Percentiles rank a stretch among this genome's conserved stretches.
Conservation (phyloP, 495 filamentous ascomycete genomes). For the Penicillium flavigenum region DNA sequence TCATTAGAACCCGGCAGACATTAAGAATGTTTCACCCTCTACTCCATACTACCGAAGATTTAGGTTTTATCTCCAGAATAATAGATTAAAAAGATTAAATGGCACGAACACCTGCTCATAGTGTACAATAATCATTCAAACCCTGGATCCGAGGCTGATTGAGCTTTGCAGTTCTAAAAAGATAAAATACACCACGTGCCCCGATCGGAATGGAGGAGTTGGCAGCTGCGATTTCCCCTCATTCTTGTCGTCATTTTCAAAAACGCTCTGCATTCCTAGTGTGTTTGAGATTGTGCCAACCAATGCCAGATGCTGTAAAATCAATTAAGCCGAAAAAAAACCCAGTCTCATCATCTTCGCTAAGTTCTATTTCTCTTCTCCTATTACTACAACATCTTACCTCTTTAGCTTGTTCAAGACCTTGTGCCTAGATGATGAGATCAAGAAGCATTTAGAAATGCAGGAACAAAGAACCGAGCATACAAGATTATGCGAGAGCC, state of each 20-base stretch:
- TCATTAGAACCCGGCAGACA: background rate
- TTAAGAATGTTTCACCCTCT: slow-evolving; percentile 3
- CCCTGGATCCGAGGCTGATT: background rate
- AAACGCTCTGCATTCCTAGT: slow-evolving; percentile 15
- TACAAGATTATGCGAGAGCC: background rate
- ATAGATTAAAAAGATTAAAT: background rate
- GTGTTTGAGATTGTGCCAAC: slow-evolving; percentile 15
- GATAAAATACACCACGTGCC: slow-evolving; percentile 19
- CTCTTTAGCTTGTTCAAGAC: background rate
- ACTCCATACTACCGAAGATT: background rate
- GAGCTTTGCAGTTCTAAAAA: background rate
- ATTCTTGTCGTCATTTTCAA: slow-evolving; percentile 13
- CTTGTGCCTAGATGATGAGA: slow-evolving; percentile 6
- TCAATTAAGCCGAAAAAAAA: background rate
- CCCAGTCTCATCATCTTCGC: background rate
- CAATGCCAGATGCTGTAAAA: background rate
- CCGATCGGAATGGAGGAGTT: slow-evolving; percentile 23
- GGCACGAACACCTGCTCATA: background rate
- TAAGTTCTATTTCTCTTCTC: background rate
- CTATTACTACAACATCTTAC: background rate
- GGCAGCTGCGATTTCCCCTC: slow-evolving; percentile 11
- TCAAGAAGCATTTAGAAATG: background rate
- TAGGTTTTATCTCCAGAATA: background rate
- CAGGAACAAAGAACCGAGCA: slow-evolving; percentile 1
- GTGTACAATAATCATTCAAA: background rate